Evolutionary conservation across 129 eudicot genomes (phyloP).

Genomic region (Gnaphalium uliginosum): DNA sequence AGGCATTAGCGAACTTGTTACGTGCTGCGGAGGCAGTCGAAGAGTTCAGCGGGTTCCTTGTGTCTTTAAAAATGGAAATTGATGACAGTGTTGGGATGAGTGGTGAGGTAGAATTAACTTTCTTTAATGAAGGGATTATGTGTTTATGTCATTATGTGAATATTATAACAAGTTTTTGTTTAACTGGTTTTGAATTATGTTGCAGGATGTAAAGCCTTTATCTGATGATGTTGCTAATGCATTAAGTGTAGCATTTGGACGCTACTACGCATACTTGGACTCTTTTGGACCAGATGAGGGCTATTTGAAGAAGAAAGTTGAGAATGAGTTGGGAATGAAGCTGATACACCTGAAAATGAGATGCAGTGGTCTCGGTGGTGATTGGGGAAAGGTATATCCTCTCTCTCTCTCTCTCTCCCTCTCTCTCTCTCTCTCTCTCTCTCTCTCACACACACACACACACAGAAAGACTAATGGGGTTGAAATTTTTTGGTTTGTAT

Average conservation of each 20-base stretch:
- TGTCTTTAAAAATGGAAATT: constrained; percentile 74
- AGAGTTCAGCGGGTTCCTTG: constrained; percentile 78
- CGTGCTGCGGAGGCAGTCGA: constrained; percentile 95
- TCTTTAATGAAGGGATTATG: background rate
- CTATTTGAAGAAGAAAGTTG: constrained; percentile 85
- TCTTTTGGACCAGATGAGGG: constrained; percentile 86
- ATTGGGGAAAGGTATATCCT: constrained; percentile 89
- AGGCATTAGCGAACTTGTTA: constrained; percentile 67
- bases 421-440: too few relatives aligned
- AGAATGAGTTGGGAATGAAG: constrained; percentile 73
- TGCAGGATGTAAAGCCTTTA: constrained; percentile 81
- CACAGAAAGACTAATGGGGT: background rate
- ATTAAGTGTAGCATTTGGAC: constrained; percentile 51
- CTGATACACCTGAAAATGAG: constrained; percentile 92
- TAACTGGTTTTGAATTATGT: constrained; percentile 11
- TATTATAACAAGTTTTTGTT: background rate
- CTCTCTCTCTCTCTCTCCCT: constrained; percentile 12
- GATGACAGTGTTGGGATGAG: constrained; percentile 82
- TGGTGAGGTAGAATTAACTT: constrained; percentile 67
- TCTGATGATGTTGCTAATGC: constrained; percentile 61
- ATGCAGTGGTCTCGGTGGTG: constrained; percentile 81
- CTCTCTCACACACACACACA: background rate
- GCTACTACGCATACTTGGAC: constrained; percentile 72
- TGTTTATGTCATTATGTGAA: background rate
- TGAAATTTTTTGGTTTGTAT: background rate